Conservation (phyloP, 768 basidiomycete species). For the Paxillus involutus region DNA sequence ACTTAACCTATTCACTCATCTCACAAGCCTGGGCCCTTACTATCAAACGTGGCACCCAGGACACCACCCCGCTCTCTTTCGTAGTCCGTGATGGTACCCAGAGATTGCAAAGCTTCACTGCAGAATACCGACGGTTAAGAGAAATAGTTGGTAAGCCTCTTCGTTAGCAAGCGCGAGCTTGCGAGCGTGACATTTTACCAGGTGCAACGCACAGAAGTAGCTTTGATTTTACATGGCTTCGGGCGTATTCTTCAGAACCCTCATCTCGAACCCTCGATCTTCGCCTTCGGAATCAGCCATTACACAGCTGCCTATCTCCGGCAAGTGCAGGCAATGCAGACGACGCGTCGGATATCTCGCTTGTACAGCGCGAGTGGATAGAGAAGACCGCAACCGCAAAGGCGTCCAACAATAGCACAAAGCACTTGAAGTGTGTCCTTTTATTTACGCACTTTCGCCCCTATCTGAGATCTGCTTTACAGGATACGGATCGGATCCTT, state of each 20-base stretch:
- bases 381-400: slow-evolving; percentile 40
- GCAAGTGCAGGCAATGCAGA: slow-evolving; percentile 65
- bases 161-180: not conserved
- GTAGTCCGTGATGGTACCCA: slow-evolving; percentile 45
- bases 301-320: slow-evolving; percentile 55
- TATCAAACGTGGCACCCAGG: slow-evolving; percentile 41
- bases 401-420: slow-evolving; percentile 19
- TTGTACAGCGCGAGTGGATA: slow-evolving; percentile 69
- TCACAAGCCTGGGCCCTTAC: slow-evolving; percentile 53
- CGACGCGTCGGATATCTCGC: slow-evolving; percentile 55
- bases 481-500: slow-evolving; percentile 78
- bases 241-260: slow-evolving; percentile 8
- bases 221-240: slow-evolving; percentile 21
- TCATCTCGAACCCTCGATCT: slow-evolving; percentile 42
- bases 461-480: not conserved
- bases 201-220: slow-evolving; percentile 1
- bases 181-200: not conserved
- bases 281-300: slow-evolving; percentile 44
- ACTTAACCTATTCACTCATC: slow-evolving; percentile 1
- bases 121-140: slow-evolving; percentile 59
- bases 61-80: slow-evolving; percentile 42
- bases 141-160: slow-evolving; percentile 44
- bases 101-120: slow-evolving; percentile 44
- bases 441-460: not conserved
- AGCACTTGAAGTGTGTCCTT: slow-evolving; percentile 21